Evolutionary conservation across 495 filamentous ascomycete genomes (phyloP), one percentile per base, ranked within the genome.

Genomic region (Oidiodendron maius): DNA sequence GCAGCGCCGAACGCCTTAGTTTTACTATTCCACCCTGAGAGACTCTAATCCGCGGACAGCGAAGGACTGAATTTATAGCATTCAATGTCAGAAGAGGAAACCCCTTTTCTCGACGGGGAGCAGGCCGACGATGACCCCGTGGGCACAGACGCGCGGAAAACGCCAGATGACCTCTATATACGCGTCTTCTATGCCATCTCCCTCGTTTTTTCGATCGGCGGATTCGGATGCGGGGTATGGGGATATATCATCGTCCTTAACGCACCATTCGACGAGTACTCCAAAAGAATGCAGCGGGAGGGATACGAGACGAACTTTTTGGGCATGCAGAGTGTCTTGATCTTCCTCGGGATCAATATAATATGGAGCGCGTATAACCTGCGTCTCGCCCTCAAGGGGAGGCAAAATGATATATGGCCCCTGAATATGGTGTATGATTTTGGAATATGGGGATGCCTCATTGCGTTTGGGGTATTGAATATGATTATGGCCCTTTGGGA

Each of bases 371-470:
- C 15, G 10, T 15, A 43, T 13, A 50, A 50, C 17, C 21, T 50
- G 11, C 24, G 16, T 18, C 32, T 43, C 26, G 44, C 37, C 12
- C 44, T 34, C 23, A 41, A 53, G 20, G 50, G 37, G 16, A 18
- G 17, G 18, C 43, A 43, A 10, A 28, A 47, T 13, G 10, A 38
- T 22, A 13, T 47, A 3, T 47, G n/a, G 4, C 20, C 37, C 2
- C 16, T 47, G 2, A 53, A 53, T 25, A 36, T 16, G 25, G n/a
- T 42, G 17, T 53, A 48, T 39, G 37, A 48, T 46, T 48, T 53
- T 22, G n/a, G 47, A 4, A 36, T 39, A 6, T 46, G 50, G 36
- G 44, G 38, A 16, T 16, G 26, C 6, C 37, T 53, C 1, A 42
- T 53, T 18, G 50, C 28, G 12, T 53, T 53, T 28, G 37, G 44